Evolutionary conservation across 2,329 filamentous ascomycete genomes (phyloP).

Genomic region (Ophiosphaerella korrae): DNA sequence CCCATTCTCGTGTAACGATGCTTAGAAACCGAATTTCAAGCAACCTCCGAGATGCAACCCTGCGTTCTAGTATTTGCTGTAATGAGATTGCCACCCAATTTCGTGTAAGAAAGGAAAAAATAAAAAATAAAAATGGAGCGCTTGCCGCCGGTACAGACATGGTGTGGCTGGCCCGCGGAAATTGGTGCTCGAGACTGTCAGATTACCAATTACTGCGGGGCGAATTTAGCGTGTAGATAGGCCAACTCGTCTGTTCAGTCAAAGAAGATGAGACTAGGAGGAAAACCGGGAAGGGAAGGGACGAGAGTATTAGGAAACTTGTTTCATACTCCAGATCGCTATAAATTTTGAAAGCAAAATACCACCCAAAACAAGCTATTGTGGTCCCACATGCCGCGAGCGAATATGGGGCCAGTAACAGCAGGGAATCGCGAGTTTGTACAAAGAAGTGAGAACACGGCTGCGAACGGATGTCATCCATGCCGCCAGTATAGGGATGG

Average conservation of each 20-base stretch:
- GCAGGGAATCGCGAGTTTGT: conserved; percentile 24
- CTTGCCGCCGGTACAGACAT: conserved; percentile 19
- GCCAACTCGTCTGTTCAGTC: background rate
- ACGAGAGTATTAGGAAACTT: conserved; percentile 19
- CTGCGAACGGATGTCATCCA: conserved; percentile 6
- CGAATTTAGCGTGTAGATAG: background rate
- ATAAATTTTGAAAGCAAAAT: conserved; percentile 19
- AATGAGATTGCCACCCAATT: conserved; percentile 32
- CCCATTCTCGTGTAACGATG: conserved; percentile 29
- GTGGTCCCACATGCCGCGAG: conserved; percentile 18
- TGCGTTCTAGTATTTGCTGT: conserved; percentile 29
- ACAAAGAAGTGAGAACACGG: conserved; percentile 24
- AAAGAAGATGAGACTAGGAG: background rate
- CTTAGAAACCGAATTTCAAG: conserved; percentile 21
- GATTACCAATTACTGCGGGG: background rate
- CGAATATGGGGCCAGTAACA: conserved; percentile 16
- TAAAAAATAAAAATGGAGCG: conserved; percentile 22
- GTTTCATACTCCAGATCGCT: conserved; percentile 27
- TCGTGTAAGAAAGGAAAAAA: conserved; percentile 19
- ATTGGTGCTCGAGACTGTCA: background rate
- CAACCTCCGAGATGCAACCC: conserved; percentile 34
- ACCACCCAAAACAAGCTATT: conserved; percentile 30
- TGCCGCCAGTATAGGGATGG: conserved; percentile 15
- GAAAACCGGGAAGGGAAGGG: conserved; percentile 17
- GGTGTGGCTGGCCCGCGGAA: conserved; percentile 1